A percentile compares a stretch with the other conserved stretches of the same genome.
Conservation (phyloP, 306 rosid genomes). For the Quillaja saponaria region DNA sequence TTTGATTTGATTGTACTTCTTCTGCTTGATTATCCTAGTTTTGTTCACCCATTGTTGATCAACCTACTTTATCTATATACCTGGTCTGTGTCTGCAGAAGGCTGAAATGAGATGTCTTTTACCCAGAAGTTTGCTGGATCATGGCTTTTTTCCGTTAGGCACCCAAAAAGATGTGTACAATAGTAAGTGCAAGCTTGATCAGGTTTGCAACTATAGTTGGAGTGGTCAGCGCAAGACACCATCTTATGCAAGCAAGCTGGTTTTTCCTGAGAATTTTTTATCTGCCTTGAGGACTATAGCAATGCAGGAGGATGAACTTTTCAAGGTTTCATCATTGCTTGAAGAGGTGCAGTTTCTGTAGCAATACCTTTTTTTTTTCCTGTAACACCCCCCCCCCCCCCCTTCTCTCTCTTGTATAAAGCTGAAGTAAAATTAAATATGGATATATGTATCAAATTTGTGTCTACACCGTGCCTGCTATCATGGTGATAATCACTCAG, state of each 20-base stretch:
- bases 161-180: slow-evolving; percentile 40
- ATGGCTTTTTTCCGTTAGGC: slow-evolving; percentile 63
- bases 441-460: too few relatives aligned
- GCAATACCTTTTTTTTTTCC: slow-evolving; percentile 4
- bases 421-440: too few relatives aligned
- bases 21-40: background rate
- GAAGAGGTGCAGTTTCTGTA: slow-evolving; percentile 65
- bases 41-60: background rate
- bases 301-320: slow-evolving; percentile 75
- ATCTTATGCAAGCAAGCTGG: slow-evolving; percentile 65
- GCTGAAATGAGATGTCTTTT: slow-evolving; percentile 90
- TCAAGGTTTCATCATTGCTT: slow-evolving; percentile 75
- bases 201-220: slow-evolving; percentile 75
- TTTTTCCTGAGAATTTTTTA: slow-evolving; percentile 82
- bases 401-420: too few relatives aligned
- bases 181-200: slow-evolving; percentile 33
- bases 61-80: slow-evolving; percentile 1
- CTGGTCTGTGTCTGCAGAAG: slow-evolving; percentile 54
- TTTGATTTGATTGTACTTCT: slow-evolving; percentile 8
- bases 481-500: too few relatives aligned
- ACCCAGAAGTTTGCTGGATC: slow-evolving; percentile 68
- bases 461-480: too few relatives aligned
- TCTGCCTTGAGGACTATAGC: slow-evolving; percentile 83
- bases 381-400: too few relatives aligned
- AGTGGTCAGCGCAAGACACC: slow-evolving; percentile 87